These are phyloP conservation scores for Trichosporon sp. DNA, from an alignment of 1,284 basidiomycete species.

Conservation along the genomic window DNA sequence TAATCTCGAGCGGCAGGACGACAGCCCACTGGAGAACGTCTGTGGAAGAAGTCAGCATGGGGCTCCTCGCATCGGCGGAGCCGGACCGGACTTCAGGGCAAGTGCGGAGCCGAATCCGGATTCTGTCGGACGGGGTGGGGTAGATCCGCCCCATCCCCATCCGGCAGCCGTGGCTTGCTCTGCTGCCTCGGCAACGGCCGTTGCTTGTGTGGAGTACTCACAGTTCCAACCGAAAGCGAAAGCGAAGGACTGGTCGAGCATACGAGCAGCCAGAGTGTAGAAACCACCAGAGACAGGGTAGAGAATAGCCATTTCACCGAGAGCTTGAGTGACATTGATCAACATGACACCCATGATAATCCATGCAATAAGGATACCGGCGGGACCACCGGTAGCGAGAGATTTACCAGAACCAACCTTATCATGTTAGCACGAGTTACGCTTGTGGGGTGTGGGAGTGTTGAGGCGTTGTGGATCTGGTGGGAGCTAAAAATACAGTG, in stretches of 20 bases:
- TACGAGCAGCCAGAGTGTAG: constrained; percentile 55
- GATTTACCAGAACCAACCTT: constrained; percentile 58
- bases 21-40: constrained; percentile 55
- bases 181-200: not conserved
- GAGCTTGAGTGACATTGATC: constrained; percentile 48
- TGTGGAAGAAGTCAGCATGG: not conserved
- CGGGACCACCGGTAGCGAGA: constrained; percentile 59
- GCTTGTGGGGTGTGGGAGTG: constrained; percentile 30
- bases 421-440: constrained; percentile 27
- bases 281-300: constrained; percentile 60
- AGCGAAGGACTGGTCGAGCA: constrained; percentile 50
- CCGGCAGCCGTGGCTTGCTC: not conserved
- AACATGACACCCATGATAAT: constrained; percentile 44
- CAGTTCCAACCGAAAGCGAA: constrained; percentile 57
- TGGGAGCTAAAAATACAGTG: constrained; percentile 3
- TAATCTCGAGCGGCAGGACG: constrained; percentile 56
- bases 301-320: constrained; percentile 59
- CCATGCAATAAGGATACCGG: constrained; percentile 57
- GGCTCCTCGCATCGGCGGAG: not conserved
- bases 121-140: not conserved
- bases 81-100: not conserved
- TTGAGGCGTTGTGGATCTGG: constrained; percentile 1
- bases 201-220: constrained; percentile 11
- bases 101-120: not conserved
- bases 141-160: not conserved